These are phyloP conservation scores for Ogataea wickerhamii DNA, from an alignment of 805 yeast species.

Conservation along the genomic window DNA sequence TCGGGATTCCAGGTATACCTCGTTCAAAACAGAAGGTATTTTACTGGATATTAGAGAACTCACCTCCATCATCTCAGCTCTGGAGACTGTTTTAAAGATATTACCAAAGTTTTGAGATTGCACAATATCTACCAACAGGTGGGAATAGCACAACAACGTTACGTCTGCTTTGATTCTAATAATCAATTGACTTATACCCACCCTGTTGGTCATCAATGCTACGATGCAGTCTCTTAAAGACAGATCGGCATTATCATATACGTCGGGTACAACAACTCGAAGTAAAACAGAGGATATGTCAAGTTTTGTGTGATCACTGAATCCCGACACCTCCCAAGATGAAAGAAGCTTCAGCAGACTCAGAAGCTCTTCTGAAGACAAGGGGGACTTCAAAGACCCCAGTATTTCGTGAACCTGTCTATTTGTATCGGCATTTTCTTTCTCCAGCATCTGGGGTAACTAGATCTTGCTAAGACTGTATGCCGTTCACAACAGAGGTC, in stretches of 20 bases:
- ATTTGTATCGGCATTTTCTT: no score
- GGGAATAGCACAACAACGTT: slow-evolving; percentile 1
- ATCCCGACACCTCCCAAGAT: no score
- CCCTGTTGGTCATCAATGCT: slow-evolving; percentile 17
- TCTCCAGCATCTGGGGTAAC: no score
- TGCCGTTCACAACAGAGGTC: no score
- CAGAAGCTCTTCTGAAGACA: neutral
- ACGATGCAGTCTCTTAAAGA: slow-evolving; percentile 1
- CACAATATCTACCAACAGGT: slow-evolving; percentile 12
- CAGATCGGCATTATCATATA: slow-evolving; percentile 16
- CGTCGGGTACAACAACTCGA: slow-evolving; percentile 16
- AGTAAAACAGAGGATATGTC: slow-evolving; percentile 15
- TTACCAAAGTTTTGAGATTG: slow-evolving; percentile 2
- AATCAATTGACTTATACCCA: slow-evolving; percentile 24
- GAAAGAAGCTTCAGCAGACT: neutral
- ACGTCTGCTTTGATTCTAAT: slow-evolving; percentile 7
- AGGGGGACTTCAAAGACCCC: slow-evolving; percentile 1
- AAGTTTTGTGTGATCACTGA: slow-evolving; percentile 10
- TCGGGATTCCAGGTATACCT: slow-evolving; percentile 6
- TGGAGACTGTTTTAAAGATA: neutral
- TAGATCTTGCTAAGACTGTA: no score
- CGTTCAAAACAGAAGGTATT: slow-evolving; percentile 16
- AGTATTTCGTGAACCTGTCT: no score
- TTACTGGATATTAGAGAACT: slow-evolving; percentile 15
- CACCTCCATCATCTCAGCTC: slow-evolving; percentile 8